Conservation (phyloP, 305 asterid species). For the Fraxinus angustifolia region DNA sequence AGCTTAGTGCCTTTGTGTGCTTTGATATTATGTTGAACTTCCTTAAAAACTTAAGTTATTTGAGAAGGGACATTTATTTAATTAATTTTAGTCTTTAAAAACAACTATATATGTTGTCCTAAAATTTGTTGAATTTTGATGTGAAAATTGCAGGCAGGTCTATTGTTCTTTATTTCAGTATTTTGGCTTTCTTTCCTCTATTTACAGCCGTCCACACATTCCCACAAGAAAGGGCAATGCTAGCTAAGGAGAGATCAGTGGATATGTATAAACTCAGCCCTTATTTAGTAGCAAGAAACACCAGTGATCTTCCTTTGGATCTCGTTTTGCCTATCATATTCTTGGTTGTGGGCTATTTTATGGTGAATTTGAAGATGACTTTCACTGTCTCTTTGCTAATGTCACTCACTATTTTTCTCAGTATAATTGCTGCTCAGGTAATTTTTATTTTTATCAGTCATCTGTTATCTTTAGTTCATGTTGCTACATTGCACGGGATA, state of each 20-base stretch:
- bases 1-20: background rate
- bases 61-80: background rate
- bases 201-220: slow-evolving; percentile 44
- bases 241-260: slow-evolving; percentile 44
- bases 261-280: slow-evolving; percentile 43
- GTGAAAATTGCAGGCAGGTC: slow-evolving; percentile 37
- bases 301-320: slow-evolving; percentile 40
- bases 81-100: too few relatives aligned
- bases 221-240: slow-evolving; percentile 41
- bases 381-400: slow-evolving; percentile 35
- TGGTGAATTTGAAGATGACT: slow-evolving; percentile 37
- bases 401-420: slow-evolving; percentile 34
- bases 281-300: slow-evolving; percentile 35
- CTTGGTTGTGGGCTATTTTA: slow-evolving; percentile 36
- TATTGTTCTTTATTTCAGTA: slow-evolving; percentile 43
- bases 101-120: background rate
- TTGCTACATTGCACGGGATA: background rate
- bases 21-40: background rate
- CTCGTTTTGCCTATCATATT: slow-evolving; percentile 35
- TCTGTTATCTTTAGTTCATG: background rate
- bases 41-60: background rate
- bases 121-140: background rate
- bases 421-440: slow-evolving; percentile 43
- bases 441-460: background rate
- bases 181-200: slow-evolving; percentile 38